These are phyloP conservation scores for Ramularia collo-cygni DNA, from an alignment of 2,329 filamentous ascomycete genomes.

Conservation along the genomic window DNA sequence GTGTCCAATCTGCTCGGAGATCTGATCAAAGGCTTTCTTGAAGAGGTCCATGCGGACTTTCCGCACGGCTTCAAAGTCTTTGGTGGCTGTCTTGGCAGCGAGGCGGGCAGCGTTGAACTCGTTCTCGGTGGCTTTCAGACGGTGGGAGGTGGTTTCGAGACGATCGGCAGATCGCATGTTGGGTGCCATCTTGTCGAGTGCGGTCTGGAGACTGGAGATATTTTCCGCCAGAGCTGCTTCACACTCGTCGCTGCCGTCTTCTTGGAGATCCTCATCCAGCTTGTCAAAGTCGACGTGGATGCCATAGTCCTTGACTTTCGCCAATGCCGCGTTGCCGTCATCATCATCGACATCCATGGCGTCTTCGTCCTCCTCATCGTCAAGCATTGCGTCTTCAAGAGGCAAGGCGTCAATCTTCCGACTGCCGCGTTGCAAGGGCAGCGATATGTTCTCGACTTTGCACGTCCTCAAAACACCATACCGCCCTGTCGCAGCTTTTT, in stretches of 20 bases:
- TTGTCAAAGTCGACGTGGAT: constrained; percentile 81
- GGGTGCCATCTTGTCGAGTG: constrained; percentile 90
- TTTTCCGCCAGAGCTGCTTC: constrained; percentile 73
- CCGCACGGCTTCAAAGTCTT: constrained; percentile 78
- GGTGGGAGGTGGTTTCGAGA: constrained; percentile 74
- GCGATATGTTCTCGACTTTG: constrained; percentile 84
- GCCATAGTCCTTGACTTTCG: constrained; percentile 74
- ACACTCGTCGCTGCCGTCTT: constrained; percentile 62
- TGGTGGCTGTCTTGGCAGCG: constrained; percentile 65
- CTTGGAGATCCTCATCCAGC: constrained; percentile 74
- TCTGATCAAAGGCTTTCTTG: constrained; percentile 91
- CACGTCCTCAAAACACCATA: constrained; percentile 81
- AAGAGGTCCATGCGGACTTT: constrained; percentile 81
- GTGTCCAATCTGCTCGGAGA: constrained; percentile 84
- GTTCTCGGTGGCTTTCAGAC: constrained; percentile 75
- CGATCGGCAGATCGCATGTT: constrained; percentile 96
- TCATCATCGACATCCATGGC: constrained; percentile 89
- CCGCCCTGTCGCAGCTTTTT: constrained; percentile 75
- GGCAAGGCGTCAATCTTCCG: constrained; percentile 70
- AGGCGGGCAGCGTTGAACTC: constrained; percentile 82
- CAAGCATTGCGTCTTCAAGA: constrained; percentile 68
- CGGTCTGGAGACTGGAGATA: constrained; percentile 64
- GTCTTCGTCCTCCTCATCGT: constrained; percentile 62
- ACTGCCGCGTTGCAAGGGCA: constrained; percentile 71
- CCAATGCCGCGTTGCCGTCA: constrained; percentile 35